Base-by-base conservation (phyloP, 345 rosid genomes). In the Psidium guajava region DNA sequence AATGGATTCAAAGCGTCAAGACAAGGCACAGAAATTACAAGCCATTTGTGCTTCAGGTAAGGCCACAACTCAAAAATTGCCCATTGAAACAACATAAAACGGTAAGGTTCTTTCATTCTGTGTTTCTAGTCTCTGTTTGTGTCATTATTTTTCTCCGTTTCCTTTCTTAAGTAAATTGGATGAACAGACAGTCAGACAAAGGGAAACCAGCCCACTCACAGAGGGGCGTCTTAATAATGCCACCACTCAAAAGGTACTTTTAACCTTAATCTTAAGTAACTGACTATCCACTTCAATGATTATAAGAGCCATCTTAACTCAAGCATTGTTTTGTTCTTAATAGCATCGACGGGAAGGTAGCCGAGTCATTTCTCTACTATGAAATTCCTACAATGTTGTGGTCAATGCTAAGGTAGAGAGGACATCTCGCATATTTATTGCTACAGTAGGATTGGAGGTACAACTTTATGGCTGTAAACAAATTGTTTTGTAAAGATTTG, bases 381-480 rank as follows among this genome's bases (percentile, higher is more conserved):
- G 18, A 58, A n/a, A 0, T 58, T 6, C 1, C 32, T 1, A n/a
- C 0, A 58, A 58, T n/a, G 32, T n/a, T n/a, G 32, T 58, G 16
- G 69, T 12, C 12, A 58, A 58, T 58, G 32, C 69, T 58, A n/a
- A 58, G 16, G 32, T 25, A 58, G 64, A 0, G 27, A n/a, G 69
- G 7, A 1, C 32, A 25, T 12, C 4, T 58, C 16, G 28, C 36
- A 12, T 11, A 58, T 58, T n/a, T 58, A 0, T 0, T 16, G 2
- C 4, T 2, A 58, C 47, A 44, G 1, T 58, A 32, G 0, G 18
- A 58, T 12, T 58, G 15, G 58, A 58, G 32, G 32, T 58, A 5
- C 16, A 0, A 0, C 18, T 12, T 58, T 58, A n/a, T 0, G 69
- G 32, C 13, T 0, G 1, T 58, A 58, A 25, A 58, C 14, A 7